Conservation (phyloP, 2,329 filamentous ascomycete species). For the Cladosporium cucumerinum region DNA sequence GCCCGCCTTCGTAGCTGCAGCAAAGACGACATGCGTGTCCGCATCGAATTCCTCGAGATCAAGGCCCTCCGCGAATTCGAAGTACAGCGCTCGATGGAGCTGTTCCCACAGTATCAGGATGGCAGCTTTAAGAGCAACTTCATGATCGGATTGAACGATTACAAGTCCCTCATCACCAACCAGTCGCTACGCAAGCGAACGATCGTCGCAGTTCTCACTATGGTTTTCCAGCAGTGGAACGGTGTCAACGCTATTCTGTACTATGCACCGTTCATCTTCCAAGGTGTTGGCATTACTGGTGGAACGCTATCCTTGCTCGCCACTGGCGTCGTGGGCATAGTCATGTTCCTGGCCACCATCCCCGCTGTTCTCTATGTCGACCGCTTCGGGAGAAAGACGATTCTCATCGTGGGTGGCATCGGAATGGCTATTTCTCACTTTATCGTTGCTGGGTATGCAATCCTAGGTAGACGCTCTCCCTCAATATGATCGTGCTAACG, state of each 20-base stretch:
- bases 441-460: constrained; percentile 53
- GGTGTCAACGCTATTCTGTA: constrained; percentile 10
- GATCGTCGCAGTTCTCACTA: constrained; percentile 44
- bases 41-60: constrained; percentile 76
- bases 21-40: constrained; percentile 62
- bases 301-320: constrained; percentile 58
- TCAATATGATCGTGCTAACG: not conserved
- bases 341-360: constrained; percentile 66
- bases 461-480: not conserved
- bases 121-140: constrained; percentile 21
- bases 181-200: constrained; percentile 64
- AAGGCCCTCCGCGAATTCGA: constrained; percentile 74
- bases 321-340: constrained; percentile 68
- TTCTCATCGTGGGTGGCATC: constrained; percentile 38
- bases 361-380: constrained; percentile 66
- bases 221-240: constrained; percentile 30
- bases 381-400: constrained; percentile 45
- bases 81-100: constrained; percentile 62
- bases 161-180: constrained; percentile 52
- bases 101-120: constrained; percentile 56
- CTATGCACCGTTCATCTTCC: constrained; percentile 48
- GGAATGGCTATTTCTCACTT: constrained; percentile 24
- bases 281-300: constrained; percentile 43
- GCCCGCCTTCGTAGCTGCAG: constrained; percentile 60
- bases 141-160: constrained; percentile 20